Evolutionary conservation across 2,329 filamentous ascomycete genomes (phyloP).

Genomic region (Dothidotthia symphoricarpi): DNA sequence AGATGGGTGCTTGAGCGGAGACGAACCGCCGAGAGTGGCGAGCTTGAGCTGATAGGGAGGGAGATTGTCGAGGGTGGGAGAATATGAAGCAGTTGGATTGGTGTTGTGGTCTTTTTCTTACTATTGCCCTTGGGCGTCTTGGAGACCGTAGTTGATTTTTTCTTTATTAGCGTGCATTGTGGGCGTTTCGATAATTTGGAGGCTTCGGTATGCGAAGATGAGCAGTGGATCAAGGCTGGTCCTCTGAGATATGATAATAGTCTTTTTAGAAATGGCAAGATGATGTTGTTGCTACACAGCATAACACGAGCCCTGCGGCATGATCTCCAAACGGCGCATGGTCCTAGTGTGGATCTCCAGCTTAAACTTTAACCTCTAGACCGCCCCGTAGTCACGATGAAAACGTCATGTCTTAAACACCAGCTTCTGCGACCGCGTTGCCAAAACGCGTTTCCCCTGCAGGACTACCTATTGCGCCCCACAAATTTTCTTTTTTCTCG

Average conservation of each 20-base stretch:
- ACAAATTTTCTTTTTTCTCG: too few relatives aligned
- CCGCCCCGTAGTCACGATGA: too few relatives aligned
- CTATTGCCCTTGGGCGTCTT: background rate
- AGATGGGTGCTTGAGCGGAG: slow-evolving; percentile 70
- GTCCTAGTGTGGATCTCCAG: too few relatives aligned
- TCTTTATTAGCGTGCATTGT: background rate
- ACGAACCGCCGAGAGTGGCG: slow-evolving; percentile 63
- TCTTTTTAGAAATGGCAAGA: background rate
- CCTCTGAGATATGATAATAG: slow-evolving; percentile 2
- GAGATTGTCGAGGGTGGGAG: slow-evolving; percentile 61
- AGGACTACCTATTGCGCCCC: too few relatives aligned
- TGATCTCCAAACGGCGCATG: too few relatives aligned
- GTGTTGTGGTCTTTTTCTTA: background rate
- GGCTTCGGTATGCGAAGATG: background rate
- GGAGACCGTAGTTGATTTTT: too few relatives aligned
- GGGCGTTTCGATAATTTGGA: slow-evolving; percentile 3
- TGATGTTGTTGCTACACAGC: too few relatives aligned
- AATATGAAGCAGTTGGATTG: slow-evolving; percentile 16
- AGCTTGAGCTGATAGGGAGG: slow-evolving; percentile 63
- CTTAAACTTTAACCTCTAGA: too few relatives aligned
- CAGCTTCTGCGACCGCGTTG: too few relatives aligned
- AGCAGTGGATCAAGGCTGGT: background rate
- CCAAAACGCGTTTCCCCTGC: background rate
- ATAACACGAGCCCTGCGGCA: too few relatives aligned
- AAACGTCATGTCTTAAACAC: too few relatives aligned